phyloP scores from a whole-genome alignment of 345 rosid species.

The Hibiscus syriacus region DNA sequence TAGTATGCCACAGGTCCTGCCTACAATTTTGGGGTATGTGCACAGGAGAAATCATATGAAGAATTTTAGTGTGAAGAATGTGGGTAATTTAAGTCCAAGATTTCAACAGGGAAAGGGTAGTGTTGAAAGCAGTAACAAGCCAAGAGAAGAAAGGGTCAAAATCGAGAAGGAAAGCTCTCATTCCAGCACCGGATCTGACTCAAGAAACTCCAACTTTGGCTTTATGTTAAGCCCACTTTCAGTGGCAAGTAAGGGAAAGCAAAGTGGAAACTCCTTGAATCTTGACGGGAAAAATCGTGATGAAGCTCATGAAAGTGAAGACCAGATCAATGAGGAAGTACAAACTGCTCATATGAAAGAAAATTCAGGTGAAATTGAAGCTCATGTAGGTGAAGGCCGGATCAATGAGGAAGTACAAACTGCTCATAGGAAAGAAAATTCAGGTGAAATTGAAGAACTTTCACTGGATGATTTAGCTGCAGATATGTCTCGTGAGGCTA shows the following conservation, averaged over 20 bases:
- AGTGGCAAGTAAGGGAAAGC: slow-evolving; percentile 47
- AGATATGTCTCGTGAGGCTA: slow-evolving; percentile 32
- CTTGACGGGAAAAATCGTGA: slow-evolving; percentile 48
- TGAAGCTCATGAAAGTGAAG: slow-evolving; percentile 30
- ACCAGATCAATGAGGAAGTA: slow-evolving; percentile 31
- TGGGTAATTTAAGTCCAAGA: not conserved
- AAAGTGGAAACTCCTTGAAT: slow-evolving; percentile 30
- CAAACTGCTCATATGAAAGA: slow-evolving; percentile 32
- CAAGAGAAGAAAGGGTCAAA: no score
- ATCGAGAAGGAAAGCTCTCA: slow-evolving; percentile 69
- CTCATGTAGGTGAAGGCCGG: slow-evolving; percentile 26
- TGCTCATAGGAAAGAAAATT: slow-evolving; percentile 31
- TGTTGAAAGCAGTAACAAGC: no score
- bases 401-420: slow-evolving; percentile 35
- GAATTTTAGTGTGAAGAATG: slow-evolving; percentile 35
- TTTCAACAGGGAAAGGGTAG: no score
- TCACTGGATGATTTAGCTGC: slow-evolving; percentile 30
- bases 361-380: slow-evolving; percentile 29
- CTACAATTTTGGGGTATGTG: slow-evolving; percentile 12
- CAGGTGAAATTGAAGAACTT: slow-evolving; percentile 21
- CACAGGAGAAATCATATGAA: slow-evolving; percentile 39
- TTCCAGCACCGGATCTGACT: slow-evolving; percentile 39
- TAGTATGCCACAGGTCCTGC: slow-evolving; percentile 40
- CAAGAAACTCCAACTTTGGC: slow-evolving; percentile 73
- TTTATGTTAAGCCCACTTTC: slow-evolving; percentile 57